These are phyloP conservation scores for Naganishia onofrii DNA, from an alignment of 768 basidiomycete species.

Conservation along the genomic window DNA sequence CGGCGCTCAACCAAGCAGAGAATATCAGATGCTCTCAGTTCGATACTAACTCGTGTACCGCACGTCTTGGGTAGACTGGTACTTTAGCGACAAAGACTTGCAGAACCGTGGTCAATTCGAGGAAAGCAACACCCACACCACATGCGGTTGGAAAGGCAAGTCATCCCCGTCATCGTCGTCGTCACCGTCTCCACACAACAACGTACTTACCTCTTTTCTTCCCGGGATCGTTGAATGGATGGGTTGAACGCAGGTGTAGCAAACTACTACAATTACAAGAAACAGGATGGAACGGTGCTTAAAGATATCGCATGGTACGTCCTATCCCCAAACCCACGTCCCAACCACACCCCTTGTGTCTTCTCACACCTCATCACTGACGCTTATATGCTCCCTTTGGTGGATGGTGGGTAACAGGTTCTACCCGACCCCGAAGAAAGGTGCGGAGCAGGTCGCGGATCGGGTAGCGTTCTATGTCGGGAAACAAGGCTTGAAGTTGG, in stretches of 20 bases:
- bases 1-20: neutral
- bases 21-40: neutral
- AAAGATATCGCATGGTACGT: slow-evolving; percentile 48
- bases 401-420: slow-evolving; percentile 34
- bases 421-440: slow-evolving; percentile 45
- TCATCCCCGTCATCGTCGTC: too few species aligned
- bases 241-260: slow-evolving; percentile 37
- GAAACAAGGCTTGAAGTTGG: slow-evolving; percentile 29
- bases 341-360: neutral
- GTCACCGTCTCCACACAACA: too few species aligned
- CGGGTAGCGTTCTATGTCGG: slow-evolving; percentile 49
- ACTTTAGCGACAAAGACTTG: slow-evolving; percentile 47
- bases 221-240: too few species aligned
- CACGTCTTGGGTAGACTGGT: slow-evolving; percentile 36
- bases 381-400: neutral
- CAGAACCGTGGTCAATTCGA: slow-evolving; percentile 40
- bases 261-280: slow-evolving; percentile 47
- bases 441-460: slow-evolving; percentile 43
- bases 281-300: slow-evolving; percentile 42
- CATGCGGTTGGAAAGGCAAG: slow-evolving; percentile 49
- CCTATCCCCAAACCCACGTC: too few species aligned
- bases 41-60: neutral
- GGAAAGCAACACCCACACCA: slow-evolving; percentile 42
- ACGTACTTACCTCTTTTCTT: neutral
- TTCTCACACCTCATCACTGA: neutral